Percentiles rank a stretch among this genome's conserved stretches.
Evolutionary conservation across 768 basidiomycete genomes (phyloP).

Genomic region (Termitomyces titanicus): DNA sequence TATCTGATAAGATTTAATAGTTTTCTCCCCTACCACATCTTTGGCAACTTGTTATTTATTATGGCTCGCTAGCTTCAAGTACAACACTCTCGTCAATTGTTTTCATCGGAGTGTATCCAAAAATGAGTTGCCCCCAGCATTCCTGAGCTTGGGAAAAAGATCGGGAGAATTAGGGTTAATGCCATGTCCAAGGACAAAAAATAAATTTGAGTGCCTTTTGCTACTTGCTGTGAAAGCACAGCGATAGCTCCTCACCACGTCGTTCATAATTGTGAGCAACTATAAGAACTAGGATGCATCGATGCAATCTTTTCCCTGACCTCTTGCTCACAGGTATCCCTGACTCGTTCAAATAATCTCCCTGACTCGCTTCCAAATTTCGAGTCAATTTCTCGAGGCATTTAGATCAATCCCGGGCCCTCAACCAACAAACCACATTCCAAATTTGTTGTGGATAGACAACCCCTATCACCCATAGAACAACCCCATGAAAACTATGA

Average conservation of each 20-base stretch:
- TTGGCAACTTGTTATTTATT: no score
- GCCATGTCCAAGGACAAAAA: background rate
- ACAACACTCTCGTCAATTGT: background rate
- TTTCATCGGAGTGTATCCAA: background rate
- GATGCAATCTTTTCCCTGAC: background rate
- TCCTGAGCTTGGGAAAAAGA: constrained; percentile 3
- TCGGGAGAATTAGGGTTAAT: constrained; percentile 1
- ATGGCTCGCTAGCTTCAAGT: background rate
- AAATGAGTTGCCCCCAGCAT: background rate
- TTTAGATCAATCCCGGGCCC: background rate
- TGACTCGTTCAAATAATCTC: background rate
- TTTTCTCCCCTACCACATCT: no score
- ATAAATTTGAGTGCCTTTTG: constrained; percentile 11
- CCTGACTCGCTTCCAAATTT: background rate
- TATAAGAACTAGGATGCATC: background rate
- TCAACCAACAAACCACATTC: background rate
- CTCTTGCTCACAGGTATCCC: background rate
- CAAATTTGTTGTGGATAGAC: background rate
- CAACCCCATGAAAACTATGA: constrained; percentile 4
- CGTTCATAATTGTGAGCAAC: background rate
- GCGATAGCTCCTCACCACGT: background rate
- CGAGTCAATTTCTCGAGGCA: background rate
- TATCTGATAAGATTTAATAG: background rate
- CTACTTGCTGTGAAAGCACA: constrained; percentile 13
- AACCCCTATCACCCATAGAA: background rate